Evolutionary conservation across 257 asterid species (phyloP).

Genomic region (Nicotiana sylvestris): DNA sequence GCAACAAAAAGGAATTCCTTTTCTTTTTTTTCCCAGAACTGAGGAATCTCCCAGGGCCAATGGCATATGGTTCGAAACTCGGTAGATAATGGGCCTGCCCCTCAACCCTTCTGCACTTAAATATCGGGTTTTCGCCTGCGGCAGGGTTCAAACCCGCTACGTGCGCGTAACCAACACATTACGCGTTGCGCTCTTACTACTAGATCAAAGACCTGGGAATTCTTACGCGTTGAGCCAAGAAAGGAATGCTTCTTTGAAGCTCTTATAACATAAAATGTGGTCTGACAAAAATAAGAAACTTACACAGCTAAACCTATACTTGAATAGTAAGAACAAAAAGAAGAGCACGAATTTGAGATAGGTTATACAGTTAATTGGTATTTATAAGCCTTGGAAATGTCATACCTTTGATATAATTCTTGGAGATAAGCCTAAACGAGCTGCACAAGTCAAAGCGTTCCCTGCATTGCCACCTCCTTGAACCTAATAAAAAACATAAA

Average conservation of each 20-base stretch:
- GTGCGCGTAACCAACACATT: no score
- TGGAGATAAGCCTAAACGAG: constrained; percentile 79
- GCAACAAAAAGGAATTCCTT: neutral
- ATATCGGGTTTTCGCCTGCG: no score
- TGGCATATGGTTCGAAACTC: no score
- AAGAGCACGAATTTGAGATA: neutral
- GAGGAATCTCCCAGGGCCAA: no score
- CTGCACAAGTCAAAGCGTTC: constrained; percentile 86
- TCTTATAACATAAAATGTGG: neutral
- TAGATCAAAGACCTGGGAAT: no score
- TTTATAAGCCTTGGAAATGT: neutral
- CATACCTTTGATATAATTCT: constrained; percentile 80
- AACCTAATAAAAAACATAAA: constrained; percentile 25
- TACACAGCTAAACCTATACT: neutral
- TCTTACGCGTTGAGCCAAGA: neutral
- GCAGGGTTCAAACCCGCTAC: no score
- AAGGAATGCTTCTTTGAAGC: neutral
- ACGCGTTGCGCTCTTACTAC: no score
- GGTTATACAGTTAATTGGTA: neutral
- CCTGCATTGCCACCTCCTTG: constrained; percentile 98
- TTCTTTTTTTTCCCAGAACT: neutral
- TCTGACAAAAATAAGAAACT: neutral
- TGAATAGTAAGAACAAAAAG: neutral
- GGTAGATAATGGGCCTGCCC: no score
- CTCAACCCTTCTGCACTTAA: no score